A percentile compares a stretch with the other conserved stretches of the same genome.
phyloP scores from a whole-genome alignment of 768 basidiomycete species.

The Daedalea quercina region DNA sequence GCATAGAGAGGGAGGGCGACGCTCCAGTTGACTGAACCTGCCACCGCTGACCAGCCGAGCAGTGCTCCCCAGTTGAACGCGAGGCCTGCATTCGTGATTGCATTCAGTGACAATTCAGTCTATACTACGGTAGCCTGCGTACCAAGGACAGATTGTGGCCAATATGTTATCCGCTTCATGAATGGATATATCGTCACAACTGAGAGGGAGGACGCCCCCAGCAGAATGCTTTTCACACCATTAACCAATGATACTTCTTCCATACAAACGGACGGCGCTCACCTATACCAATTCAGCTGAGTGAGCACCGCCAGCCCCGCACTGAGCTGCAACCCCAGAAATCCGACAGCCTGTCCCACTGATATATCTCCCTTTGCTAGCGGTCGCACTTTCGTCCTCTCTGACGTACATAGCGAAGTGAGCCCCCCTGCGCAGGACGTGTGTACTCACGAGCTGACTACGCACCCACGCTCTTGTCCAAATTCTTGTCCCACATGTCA shows the following conservation, averaged over 20 bases:
- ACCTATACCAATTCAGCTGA: constrained; percentile 96
- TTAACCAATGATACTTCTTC: too few species aligned
- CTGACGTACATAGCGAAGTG: constrained; percentile 30
- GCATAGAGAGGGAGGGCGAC: constrained; percentile 86
- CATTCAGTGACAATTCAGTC: background rate
- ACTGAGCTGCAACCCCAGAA: constrained; percentile 77
- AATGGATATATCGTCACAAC: constrained; percentile 87
- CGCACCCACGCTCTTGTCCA: constrained; percentile 89
- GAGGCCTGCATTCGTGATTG: constrained; percentile 48
- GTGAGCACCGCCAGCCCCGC: constrained; percentile 80
- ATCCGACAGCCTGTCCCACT: constrained; percentile 65
- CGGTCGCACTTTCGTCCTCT: constrained; percentile 82
- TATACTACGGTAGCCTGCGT: constrained; percentile 16
- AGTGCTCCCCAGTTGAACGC: constrained; percentile 98
- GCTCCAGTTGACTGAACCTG: constrained; percentile 72
- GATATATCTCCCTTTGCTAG: constrained; percentile 81
- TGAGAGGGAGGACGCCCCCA: constrained; percentile 88
- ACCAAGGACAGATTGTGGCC: constrained; percentile 97
- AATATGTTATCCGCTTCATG: constrained; percentile 96
- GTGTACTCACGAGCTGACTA: background rate
- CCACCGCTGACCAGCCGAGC: constrained; percentile 93
- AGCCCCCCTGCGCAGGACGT: background rate
- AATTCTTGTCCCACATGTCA: constrained; percentile 94
- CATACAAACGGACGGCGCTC: constrained; percentile 14
- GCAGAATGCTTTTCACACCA: constrained; percentile 54